phyloP scores from a whole-genome alignment of 2,329 filamentous ascomycete species.

The Ilyonectria robusta region DNA sequence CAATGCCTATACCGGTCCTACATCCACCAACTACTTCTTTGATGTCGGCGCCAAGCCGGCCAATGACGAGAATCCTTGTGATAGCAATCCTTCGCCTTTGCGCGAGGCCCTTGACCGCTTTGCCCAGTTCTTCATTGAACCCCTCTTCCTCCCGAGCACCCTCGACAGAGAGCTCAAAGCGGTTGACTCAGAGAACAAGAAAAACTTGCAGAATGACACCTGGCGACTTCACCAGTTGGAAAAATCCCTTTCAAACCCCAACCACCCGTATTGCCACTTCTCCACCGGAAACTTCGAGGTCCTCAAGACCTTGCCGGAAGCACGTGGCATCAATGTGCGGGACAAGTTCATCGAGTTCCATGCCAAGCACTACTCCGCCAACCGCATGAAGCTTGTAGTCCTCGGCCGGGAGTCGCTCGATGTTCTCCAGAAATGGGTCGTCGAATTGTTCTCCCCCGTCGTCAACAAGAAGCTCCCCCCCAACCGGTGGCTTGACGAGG shows the following conservation, averaged over 20 bases:
- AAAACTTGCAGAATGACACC: constrained; percentile 91
- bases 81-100: constrained; percentile 71
- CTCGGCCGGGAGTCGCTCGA: constrained; percentile 87
- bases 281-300: constrained; percentile 91
- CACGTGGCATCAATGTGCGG: constrained; percentile 85
- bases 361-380: constrained; percentile 90
- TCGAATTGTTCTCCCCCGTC: constrained; percentile 85
- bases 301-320: constrained; percentile 85
- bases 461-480: constrained; percentile 83
- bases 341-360: constrained; percentile 96
- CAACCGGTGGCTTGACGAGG: constrained; percentile 68
- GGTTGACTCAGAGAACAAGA: constrained; percentile 97
- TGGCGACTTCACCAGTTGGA: constrained; percentile 92
- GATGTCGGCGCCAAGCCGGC: constrained; percentile 88
- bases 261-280: constrained; percentile 92
- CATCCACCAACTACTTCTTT: constrained; percentile 98
- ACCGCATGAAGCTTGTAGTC: constrained; percentile 92
- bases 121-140: constrained; percentile 92
- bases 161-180: constrained; percentile 89
- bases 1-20: constrained; percentile 94
- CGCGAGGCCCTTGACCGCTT: constrained; percentile 91
- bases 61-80: constrained; percentile 70
- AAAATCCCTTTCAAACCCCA: constrained; percentile 88
- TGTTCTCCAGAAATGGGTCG: constrained; percentile 85
- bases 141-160: constrained; percentile 87